phyloP scores from a whole-genome alignment of 805 yeast genomes.

The Yamadazyma philogaea region DNA sequence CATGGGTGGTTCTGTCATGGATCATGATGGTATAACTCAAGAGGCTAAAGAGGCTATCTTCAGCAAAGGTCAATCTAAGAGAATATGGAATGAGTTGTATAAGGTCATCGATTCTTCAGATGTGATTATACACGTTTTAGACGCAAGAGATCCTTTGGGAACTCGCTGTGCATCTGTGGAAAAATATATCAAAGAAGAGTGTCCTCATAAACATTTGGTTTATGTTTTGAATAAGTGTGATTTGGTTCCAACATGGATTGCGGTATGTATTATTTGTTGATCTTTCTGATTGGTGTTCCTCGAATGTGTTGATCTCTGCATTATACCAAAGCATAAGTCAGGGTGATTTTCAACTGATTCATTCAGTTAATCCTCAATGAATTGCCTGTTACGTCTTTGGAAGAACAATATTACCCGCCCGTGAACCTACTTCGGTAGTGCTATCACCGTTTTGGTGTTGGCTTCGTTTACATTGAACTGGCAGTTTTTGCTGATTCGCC shows the following conservation, averaged over 20 bases:
- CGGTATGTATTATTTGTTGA: slow-evolving; percentile 65
- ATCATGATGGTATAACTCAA: slow-evolving; percentile 77
- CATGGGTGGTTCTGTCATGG: slow-evolving; percentile 62
- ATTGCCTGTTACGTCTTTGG: slow-evolving; percentile 98
- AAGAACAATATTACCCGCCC: slow-evolving; percentile 66
- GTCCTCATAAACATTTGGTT: slow-evolving; percentile 94
- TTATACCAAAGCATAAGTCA: slow-evolving; percentile 85
- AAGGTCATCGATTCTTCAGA: slow-evolving; percentile 97
- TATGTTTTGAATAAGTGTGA: slow-evolving; percentile 96
- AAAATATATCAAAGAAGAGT: slow-evolving; percentile 87
- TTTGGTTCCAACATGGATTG: slow-evolving; percentile 98
- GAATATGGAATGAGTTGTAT: slow-evolving; percentile 97
- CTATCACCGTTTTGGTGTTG: slow-evolving; percentile 33
- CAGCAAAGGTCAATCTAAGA: slow-evolving; percentile 94
- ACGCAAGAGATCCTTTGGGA: slow-evolving; percentile 97
- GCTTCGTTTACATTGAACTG: slow-evolving; percentile 28
- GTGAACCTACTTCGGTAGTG: slow-evolving; percentile 41
- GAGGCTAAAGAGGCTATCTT: slow-evolving; percentile 95
- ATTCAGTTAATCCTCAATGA: slow-evolving; percentile 30
- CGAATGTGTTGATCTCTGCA: neutral
- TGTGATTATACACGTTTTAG: slow-evolving; percentile 93
- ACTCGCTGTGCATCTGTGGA: slow-evolving; percentile 93
- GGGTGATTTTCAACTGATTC: slow-evolving; percentile 49
- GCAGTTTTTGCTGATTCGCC: slow-evolving; percentile 38
- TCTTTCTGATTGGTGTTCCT: neutral